phyloP scores from a whole-genome alignment of 495 filamentous ascomycete species.

The Xylaria grammica region DNA sequence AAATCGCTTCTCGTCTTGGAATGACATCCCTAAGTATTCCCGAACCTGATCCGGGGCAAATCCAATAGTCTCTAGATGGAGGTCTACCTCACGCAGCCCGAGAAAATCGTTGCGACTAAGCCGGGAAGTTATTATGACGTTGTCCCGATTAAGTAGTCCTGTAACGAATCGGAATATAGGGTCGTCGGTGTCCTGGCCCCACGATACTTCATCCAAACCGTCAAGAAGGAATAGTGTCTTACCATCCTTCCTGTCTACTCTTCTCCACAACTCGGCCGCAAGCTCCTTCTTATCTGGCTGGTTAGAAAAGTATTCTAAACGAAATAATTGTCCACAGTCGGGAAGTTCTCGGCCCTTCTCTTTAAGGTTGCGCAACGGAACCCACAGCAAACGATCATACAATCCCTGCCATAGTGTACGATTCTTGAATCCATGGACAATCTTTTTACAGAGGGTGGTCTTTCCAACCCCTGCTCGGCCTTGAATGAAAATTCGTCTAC shows the following conservation, averaged over 20 bases:
- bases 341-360: neutral
- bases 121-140: neutral
- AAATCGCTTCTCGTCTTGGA: neutral
- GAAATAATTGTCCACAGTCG: neutral
- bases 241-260: neutral
- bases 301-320: no score
- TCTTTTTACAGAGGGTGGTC: slow-evolving; percentile 53
- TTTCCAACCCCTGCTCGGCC: slow-evolving; percentile 51
- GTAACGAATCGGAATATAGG: neutral
- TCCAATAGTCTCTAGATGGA: neutral
- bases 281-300: no score
- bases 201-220: neutral
- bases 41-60: neutral
- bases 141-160: neutral
- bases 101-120: no score
- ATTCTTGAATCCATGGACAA: slow-evolving; percentile 38
- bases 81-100: neutral
- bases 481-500: slow-evolving; percentile 46
- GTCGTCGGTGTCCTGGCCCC: neutral
- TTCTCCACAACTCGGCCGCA: no score
- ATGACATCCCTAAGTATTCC: neutral
- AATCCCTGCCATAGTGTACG: slow-evolving; percentile 29
- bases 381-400: slow-evolving; percentile 47
- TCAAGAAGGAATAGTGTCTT: neutral
- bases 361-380: slow-evolving; percentile 41